Evolutionary conservation across 1,139 yeast genomes (phyloP), one percentile per base, ranked within the genome.

Genomic region (Kodamaea alishanica): DNA sequence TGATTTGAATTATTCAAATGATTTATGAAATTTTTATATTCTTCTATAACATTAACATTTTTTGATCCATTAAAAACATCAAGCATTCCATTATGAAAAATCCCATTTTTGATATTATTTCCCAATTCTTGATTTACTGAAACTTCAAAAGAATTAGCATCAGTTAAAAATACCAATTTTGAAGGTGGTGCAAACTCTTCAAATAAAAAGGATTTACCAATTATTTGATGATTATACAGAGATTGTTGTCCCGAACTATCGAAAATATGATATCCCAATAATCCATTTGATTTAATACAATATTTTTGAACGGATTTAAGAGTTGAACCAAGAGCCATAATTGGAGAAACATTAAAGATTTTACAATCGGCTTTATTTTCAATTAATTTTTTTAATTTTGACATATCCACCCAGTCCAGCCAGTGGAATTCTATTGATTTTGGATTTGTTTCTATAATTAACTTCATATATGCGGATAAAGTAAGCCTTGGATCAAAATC

Each of bases 391-490:
- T 61, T 45, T 26, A 68, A 48, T 25, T 48, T 51, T 6, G 64
- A 50, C 35, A 66, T 43, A 47, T 69, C 71, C 4, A 62, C 58
- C 74, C 74, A 69, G 46, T 69, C 75, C 23, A 64, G 53, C 75
- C 75, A 69, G 50, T 67, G 70, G 45, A 69, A 69, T 5, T 63
- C 58, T 7, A 64, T 40, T 12, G 39, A 43, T 28, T 42, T 41
- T 8, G 67, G 64, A 39, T 43, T 47, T 8, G 26, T 35, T n/a
- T 28, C 38, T 30, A 47, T 41, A 37, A 40, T 28, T n/a, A 32
- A 22, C 6, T 35, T 33, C 33, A 49, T 41, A 38, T 58, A 58
- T 2, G 52, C 47, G 5, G 51, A 43, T 5, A 56, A 10, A 8
- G 61, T 56, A 41, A 55, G 46, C 12, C 62, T 41, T 4, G 62